phyloP scores from a whole-genome alignment of 805 yeast species.

The Candida golubevii region DNA sequence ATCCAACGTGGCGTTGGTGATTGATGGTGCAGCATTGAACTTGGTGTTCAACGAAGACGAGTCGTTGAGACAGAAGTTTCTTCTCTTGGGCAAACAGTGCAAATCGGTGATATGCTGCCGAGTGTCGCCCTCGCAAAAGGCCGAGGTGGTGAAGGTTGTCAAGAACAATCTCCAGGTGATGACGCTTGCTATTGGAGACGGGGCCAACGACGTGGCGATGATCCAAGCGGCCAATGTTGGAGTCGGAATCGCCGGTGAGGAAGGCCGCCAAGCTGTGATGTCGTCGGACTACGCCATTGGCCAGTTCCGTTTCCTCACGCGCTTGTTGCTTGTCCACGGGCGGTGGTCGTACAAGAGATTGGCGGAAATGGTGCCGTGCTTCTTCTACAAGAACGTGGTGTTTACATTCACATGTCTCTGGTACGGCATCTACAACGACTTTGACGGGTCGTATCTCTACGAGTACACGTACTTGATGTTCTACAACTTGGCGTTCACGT shows the following conservation, averaged over 20 bases:
- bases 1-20: slow-evolving; percentile 63
- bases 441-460: slow-evolving; percentile 75
- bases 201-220: slow-evolving; percentile 89
- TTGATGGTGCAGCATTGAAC: slow-evolving; percentile 74
- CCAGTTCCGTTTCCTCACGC: slow-evolving; percentile 68
- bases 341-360: slow-evolving; percentile 83
- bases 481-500: slow-evolving; percentile 78
- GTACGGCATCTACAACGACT: slow-evolving; percentile 71
- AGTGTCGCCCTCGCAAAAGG: slow-evolving; percentile 85
- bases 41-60: slow-evolving; percentile 45
- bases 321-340: slow-evolving; percentile 72
- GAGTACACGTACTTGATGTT: slow-evolving; percentile 80
- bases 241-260: slow-evolving; percentile 89
- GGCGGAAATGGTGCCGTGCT: slow-evolving; percentile 78
- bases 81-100: slow-evolving; percentile 73
- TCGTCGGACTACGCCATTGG: slow-evolving; percentile 84
- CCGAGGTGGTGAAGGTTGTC: slow-evolving; percentile 77
- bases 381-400: slow-evolving; percentile 74
- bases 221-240: slow-evolving; percentile 86
- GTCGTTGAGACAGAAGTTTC: slow-evolving; percentile 42
- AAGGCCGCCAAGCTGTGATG: slow-evolving; percentile 87
- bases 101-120: slow-evolving; percentile 80
- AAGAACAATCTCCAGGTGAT: slow-evolving; percentile 69
- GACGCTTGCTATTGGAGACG: slow-evolving; percentile 88
- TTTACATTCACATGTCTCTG: slow-evolving; percentile 73